These are phyloP conservation scores for Creolimax fragrantissima DNA, from an alignment of 78 protist genomes.

Conservation along the genomic window DNA sequence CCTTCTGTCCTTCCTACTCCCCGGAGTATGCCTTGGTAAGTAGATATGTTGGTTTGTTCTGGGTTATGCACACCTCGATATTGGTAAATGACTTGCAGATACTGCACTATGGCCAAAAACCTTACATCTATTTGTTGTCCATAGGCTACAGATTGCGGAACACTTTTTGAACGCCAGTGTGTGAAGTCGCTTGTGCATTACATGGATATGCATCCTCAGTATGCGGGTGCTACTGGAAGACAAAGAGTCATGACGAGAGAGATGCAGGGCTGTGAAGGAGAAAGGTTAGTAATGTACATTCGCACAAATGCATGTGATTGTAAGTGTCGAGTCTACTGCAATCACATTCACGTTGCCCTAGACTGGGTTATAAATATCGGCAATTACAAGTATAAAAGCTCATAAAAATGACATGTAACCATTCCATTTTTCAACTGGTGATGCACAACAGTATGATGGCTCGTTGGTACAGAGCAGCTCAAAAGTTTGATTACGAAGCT, in stretches of 20 bases:
- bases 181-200: not conserved
- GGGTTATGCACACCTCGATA: not conserved
- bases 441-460: too few species aligned
- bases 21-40: not conserved
- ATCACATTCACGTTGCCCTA: too few species aligned
- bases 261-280: not conserved
- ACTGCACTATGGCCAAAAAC: not conserved
- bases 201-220: not conserved
- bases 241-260: constrained; percentile 20
- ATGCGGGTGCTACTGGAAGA: constrained; percentile 7
- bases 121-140: not conserved
- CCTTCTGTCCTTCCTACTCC: too few species aligned
- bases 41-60: not conserved
- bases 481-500: constrained; percentile 24
- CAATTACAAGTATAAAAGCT: too few species aligned
- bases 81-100: not conserved
- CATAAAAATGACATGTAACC: too few species aligned
- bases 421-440: too few species aligned
- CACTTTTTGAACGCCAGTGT: not conserved
- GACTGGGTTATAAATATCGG: too few species aligned
- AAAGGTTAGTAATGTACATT: not conserved
- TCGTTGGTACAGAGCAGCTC: constrained; percentile 10
- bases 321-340: too few species aligned
- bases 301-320: too few species aligned
- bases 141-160: constrained; percentile 36